Base-by-base conservation (phyloP, 371 early-diverging fungal genomes). In the Vittaforma corneae region DNA sequence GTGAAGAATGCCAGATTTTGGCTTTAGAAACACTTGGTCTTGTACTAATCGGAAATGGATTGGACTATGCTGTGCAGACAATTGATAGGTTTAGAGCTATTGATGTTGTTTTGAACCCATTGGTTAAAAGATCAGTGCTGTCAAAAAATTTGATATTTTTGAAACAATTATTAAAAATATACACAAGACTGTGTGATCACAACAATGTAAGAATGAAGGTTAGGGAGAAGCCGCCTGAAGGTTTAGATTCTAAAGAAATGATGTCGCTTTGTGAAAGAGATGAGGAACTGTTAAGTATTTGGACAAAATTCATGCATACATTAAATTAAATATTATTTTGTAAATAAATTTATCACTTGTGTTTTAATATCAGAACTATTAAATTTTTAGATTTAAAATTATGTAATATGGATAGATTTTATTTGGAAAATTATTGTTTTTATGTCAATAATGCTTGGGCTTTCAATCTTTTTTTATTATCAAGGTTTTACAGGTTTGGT, bases 1-100 rank as follows among this genome's bases (percentile, higher is more conserved):
- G 22, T n/a, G 34, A 5, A 28, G n/a, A 11, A 34, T n/a, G 9
- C 44, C 35, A 6, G 42, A 40, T 9, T 6, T 6, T 55, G 6
- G 9, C 35, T 20, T 34, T 33, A 20, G 54, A 59, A 26, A 11
- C 28, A 20, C 24, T 59, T 9, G 4, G 11, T 14, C 53, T 59
- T 5, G 9, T 59, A 5, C 53, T 59, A 14, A 9, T 56, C 14
- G 60, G 59, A n/a, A 86, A 88, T 71, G 97, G 98, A 0, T 83
- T 95, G 56, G 86, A 85, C 70, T 97, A 93, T 78, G 88, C 93
- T 44, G 91, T 92, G 68, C 91, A 92, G 78, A 93, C 93, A 33
- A 91, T 88, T 55, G 85, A 94, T 65, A 85, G 96, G 6, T 91
- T 96, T 79, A 88, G 87, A 68, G 93, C 93, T 20, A 92, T 95